A percentile compares a stretch with the other conserved stretches of the same genome.
These are phyloP conservation scores for Yamadazyma oceani DNA, from an alignment of 1,139 yeast genomes.

Conservation along the genomic window DNA sequence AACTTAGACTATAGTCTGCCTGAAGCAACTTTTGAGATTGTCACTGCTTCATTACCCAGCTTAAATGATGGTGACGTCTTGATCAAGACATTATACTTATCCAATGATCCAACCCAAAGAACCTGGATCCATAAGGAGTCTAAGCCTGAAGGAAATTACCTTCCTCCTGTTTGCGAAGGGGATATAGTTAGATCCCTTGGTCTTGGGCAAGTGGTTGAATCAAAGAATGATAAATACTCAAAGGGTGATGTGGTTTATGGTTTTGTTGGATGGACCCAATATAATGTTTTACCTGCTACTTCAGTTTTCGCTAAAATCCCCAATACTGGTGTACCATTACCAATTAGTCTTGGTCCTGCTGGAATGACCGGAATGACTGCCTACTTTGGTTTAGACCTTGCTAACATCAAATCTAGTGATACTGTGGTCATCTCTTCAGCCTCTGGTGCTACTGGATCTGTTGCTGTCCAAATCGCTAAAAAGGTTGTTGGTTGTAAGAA, in stretches of 20 bases:
- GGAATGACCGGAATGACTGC: conserved; percentile 68
- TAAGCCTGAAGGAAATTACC: conserved; percentile 44
- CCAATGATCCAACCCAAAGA: conserved; percentile 70
- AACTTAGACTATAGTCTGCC: conserved; percentile 18
- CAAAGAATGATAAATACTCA: conserved; percentile 35
- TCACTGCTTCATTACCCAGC: conserved; percentile 10
- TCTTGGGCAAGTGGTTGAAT: conserved; percentile 47
- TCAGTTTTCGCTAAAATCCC: conserved; percentile 26
- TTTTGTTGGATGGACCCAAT: conserved; percentile 31
- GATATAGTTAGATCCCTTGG: conserved; percentile 52
- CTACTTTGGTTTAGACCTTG: conserved; percentile 54
- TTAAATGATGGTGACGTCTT: conserved; percentile 46
- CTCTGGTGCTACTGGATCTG: conserved; percentile 69
- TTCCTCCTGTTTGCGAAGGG: conserved; percentile 47
- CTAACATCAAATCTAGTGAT: conserved; percentile 36
- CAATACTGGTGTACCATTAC: conserved; percentile 24
- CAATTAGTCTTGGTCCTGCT: conserved; percentile 26
- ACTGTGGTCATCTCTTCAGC: conserved; percentile 59
- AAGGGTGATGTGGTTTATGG: conserved; percentile 46
- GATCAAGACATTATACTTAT: conserved; percentile 48
- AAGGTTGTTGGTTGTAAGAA: conserved; percentile 51
- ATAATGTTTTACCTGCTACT: conserved; percentile 22
- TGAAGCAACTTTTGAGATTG: conserved; percentile 24
- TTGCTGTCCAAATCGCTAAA: conserved; percentile 59
- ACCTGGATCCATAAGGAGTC: conserved; percentile 54